Base-by-base conservation (phyloP, 306 rosid genomes). In the Medicago lupulina region DNA sequence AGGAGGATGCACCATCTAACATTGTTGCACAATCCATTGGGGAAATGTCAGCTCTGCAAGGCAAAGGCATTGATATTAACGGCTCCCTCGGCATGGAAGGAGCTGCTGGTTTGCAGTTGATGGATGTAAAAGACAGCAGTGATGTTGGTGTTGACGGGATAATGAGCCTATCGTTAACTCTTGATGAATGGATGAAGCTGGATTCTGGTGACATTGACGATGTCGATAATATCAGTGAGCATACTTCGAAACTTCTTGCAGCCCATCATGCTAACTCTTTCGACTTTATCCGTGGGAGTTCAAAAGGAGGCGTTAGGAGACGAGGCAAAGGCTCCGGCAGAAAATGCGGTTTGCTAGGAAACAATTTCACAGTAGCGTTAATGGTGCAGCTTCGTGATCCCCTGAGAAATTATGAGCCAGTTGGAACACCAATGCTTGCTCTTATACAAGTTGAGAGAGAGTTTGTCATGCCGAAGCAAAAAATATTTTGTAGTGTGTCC, bases 301-400 rank as follows among this genome's bases (percentile, higher is more conserved):
- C 89, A 0, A 91, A 79, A 73, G 96, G 97, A 67, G 96, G 98
- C 70, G 96, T 89, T 69, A 88, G 70, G 76, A 89, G 80, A 76
- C 90, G 90, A 54, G 91, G 93, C 59, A 93, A 86, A 84, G 85
- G 89, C 64, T 76, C 83, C 2, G 60, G 86, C 41, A 77, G 84
- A 83, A 88, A 82, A 80, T 87, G 92, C 75, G 98, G 98, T 76
- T 86, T 91, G 74, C 80, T 88, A 50, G 97, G 97, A 71, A 91
- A 91, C 86, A 93, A 91, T 81, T 93, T 93, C 86, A 91, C 98
- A 2, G 96, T 88, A 44, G 97, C 98, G 23, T 76, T 91, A 49
- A 91, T 91, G 97, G 97, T 91, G 81, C 98, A 93, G 78, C 97
- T 93, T 71, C 97, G 97, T 10, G 98, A 93, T 79, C 98, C 97